These are phyloP conservation scores for Vitis hybrid DNA, from an alignment of 177 flowering plant genomes.

Conservation along the genomic window DNA sequence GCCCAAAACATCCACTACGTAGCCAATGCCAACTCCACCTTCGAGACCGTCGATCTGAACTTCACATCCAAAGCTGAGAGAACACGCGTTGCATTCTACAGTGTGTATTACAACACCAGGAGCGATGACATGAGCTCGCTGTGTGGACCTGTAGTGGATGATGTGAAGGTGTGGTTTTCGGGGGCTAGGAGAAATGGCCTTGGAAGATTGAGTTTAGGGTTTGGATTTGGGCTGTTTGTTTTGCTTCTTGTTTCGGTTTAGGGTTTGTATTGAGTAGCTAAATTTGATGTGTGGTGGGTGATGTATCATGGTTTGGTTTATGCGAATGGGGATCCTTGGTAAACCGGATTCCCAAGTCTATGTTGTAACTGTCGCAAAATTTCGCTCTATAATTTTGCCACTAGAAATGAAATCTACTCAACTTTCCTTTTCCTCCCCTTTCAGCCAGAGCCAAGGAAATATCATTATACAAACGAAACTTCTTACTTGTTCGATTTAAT, in stretches of 20 bases:
- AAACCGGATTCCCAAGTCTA: not conserved
- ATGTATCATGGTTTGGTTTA: not conserved
- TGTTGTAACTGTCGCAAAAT: not conserved
- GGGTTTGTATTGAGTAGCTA: too few species aligned
- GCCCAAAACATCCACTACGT: conserved; percentile 75
- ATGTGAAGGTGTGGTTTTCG: conserved; percentile 71
- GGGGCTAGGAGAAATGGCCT: conserved; percentile 31
- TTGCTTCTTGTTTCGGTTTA: conserved; percentile 27
- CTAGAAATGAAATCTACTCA: not conserved
- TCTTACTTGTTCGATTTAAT: too few species aligned
- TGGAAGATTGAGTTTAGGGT: conserved; percentile 24
- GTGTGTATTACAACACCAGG: conserved; percentile 89
- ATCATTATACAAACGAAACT: too few species aligned
- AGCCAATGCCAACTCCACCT: conserved; percentile 57
- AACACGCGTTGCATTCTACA: conserved; percentile 85
- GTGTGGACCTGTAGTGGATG: conserved; percentile 96
- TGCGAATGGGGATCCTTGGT: conserved; percentile 6
- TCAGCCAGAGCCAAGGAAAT: not conserved
- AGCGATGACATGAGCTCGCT: conserved; percentile 85
- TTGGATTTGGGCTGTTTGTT: conserved; percentile 28
- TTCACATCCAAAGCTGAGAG: conserved; percentile 96
- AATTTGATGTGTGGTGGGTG: not conserved
- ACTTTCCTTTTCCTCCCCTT: not conserved
- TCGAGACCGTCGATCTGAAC: conserved; percentile 47
- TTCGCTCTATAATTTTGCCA: not conserved